phyloP scores from a whole-genome alignment of 2,329 filamentous ascomycete genomes.

The Diaporthe eres region DNA sequence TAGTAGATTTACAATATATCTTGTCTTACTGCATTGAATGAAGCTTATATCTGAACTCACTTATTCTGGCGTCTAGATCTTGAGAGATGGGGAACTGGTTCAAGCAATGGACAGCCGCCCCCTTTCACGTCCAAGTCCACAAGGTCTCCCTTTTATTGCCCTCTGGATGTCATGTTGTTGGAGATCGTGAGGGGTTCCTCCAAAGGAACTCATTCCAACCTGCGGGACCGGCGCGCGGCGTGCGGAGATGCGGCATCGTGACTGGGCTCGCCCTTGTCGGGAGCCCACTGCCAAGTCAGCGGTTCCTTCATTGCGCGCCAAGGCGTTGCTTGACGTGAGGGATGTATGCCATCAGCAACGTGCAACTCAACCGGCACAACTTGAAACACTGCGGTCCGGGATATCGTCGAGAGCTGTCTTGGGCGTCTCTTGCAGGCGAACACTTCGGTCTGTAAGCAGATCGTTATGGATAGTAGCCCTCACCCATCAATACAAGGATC shows the following conservation, averaged over 20 bases:
- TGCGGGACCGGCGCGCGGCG: slow-evolving; percentile 26
- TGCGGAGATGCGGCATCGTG: slow-evolving; percentile 31
- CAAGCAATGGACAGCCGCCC: too few species aligned
- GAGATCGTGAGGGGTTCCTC: slow-evolving; percentile 24
- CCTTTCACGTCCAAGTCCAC: not conserved
- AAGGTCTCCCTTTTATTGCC: not conserved
- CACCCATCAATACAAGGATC: too few species aligned
- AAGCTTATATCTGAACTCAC: not conserved
- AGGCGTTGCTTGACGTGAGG: not conserved
- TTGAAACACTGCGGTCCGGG: too few species aligned
- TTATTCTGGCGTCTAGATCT: too few species aligned
- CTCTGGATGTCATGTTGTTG: not conserved
- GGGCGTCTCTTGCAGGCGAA: not conserved
- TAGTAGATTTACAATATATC: not conserved
- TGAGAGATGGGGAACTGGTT: too few species aligned
- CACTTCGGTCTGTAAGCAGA: not conserved
- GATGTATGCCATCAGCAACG: not conserved
- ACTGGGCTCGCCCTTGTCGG: slow-evolving; percentile 20
- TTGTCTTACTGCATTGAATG: not conserved
- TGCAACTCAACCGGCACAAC: not conserved
- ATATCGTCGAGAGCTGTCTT: not conserved
- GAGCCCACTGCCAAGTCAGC: slow-evolving; percentile 16
- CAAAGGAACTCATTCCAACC: not conserved
- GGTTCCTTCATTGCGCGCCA: not conserved
- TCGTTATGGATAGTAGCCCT: too few species aligned